Evolutionary conservation across 768 basidiomycete species (phyloP).

Genomic region (Panaeolus papilionaceus): DNA sequence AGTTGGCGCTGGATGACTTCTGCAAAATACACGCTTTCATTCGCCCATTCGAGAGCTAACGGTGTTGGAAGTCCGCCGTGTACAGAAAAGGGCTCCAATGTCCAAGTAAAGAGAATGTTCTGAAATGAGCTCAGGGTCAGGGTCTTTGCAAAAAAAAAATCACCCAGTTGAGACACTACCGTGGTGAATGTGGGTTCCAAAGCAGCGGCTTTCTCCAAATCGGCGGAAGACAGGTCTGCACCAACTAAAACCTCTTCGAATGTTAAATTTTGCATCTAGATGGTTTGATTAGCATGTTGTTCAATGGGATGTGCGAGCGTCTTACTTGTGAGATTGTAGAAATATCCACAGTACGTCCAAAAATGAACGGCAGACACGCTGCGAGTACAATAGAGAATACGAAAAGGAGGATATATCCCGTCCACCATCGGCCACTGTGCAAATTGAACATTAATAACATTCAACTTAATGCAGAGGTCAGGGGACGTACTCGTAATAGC

Average conservation of each 20-base stretch:
- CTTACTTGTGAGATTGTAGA: neutral
- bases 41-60: neutral
- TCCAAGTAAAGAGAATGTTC: constrained; percentile 45
- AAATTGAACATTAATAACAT: neutral
- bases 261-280: constrained; percentile 37
- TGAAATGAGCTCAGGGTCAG: constrained; percentile 22
- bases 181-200: constrained; percentile 34
- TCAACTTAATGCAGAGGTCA: neutral
- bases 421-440: constrained; percentile 43
- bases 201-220: constrained; percentile 37
- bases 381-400: constrained; percentile 37
- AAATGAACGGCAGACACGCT: constrained; percentile 38
- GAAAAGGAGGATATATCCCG: constrained; percentile 43
- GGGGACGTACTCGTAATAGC: constrained; percentile 43
- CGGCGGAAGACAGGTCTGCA: constrained; percentile 39
- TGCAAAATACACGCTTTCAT: constrained; percentile 15
- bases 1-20: constrained; percentile 17
- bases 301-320: neutral
- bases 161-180: constrained; percentile 23
- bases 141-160: neutral
- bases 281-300: neutral
- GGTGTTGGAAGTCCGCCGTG: constrained; percentile 37
- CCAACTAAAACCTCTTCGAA: constrained; percentile 43
- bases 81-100: constrained; percentile 42
- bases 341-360: constrained; percentile 45